Percentiles rank a stretch among this genome's conserved stretches.
Conservation (phyloP, 2,329 filamentous ascomycete species). For the Chlorencoelia australis region DNA sequence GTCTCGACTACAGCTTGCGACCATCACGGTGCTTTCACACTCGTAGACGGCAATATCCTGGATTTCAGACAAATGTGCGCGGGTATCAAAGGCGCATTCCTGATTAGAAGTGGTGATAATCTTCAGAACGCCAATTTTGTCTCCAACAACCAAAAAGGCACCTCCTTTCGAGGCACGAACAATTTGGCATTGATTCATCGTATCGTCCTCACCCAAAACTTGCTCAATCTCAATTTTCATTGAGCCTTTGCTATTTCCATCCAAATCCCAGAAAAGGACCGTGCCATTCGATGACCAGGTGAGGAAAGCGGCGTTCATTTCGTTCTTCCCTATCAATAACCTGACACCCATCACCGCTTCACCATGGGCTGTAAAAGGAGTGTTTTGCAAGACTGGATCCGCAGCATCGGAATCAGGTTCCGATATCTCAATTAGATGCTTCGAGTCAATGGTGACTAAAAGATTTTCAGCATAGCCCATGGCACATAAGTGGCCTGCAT, state of each 20-base stretch:
- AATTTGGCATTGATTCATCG: slow-evolving; percentile 48
- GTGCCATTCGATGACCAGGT: slow-evolving; percentile 81
- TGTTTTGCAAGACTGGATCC: slow-evolving; percentile 31
- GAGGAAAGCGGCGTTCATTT: slow-evolving; percentile 61
- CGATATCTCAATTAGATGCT: slow-evolving; percentile 60
- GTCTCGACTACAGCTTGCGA: slow-evolving; percentile 80
- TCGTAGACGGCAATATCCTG: slow-evolving; percentile 70
- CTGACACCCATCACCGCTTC: slow-evolving; percentile 66
- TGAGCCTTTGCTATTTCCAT: slow-evolving; percentile 57
- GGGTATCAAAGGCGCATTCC: slow-evolving; percentile 57
- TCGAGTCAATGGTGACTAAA: slow-evolving; percentile 65
- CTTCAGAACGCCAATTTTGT: slow-evolving; percentile 74
- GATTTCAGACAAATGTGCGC: slow-evolving; percentile 80
- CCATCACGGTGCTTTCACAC: slow-evolving; percentile 47
- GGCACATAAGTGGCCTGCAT: slow-evolving; percentile 43
- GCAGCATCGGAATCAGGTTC: slow-evolving; percentile 24
- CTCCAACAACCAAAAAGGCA: slow-evolving; percentile 67
- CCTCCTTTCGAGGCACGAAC: slow-evolving; percentile 51
- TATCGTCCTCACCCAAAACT: slow-evolving; percentile 38
- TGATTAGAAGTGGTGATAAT: slow-evolving; percentile 53
- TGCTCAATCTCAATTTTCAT: slow-evolving; percentile 63
- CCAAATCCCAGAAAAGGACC: slow-evolving; percentile 71
- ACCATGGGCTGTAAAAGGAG: slow-evolving; percentile 50
- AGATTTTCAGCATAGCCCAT: slow-evolving; percentile 59
- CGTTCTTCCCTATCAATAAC: slow-evolving; percentile 49